Evolutionary conservation across 1,139 yeast species (phyloP).

Genomic region (Sugiyamaella neomexicana): DNA sequence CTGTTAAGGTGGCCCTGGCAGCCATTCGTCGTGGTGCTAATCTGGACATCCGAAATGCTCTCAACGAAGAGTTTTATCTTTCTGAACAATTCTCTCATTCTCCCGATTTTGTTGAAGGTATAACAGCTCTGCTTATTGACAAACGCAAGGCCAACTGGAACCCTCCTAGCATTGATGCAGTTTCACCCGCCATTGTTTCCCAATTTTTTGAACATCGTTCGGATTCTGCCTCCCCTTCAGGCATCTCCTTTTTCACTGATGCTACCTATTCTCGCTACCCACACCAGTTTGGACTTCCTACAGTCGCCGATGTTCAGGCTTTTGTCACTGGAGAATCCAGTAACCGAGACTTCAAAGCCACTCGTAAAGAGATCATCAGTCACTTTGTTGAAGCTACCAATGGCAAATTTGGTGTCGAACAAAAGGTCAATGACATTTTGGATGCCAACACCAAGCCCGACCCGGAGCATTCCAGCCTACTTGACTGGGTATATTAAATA

Average conservation of each 20-base stretch:
- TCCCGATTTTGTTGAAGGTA: conserved; percentile 73
- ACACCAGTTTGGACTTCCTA: conserved; percentile 76
- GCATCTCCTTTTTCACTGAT: conserved; percentile 45
- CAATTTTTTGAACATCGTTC: conserved; percentile 32
- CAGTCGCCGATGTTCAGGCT: conserved; percentile 55
- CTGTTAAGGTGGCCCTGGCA: conserved; percentile 71
- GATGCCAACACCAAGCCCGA: conserved; percentile 62
- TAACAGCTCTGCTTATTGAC: conserved; percentile 65
- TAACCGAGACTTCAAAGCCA: conserved; percentile 63
- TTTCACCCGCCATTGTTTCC: conserved; percentile 34
- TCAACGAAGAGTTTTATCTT: conserved; percentile 70
- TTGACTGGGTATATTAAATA: conserved; percentile 57
- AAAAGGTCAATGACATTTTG: conserved; percentile 56
- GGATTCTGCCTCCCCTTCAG: conserved; percentile 30
- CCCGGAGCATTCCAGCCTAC: conserved; percentile 55
- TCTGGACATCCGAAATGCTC: conserved; percentile 62
- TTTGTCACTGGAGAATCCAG: conserved; percentile 69
- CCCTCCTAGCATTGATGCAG: conserved; percentile 41
- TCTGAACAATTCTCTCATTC: conserved; percentile 75
- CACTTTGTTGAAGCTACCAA: conserved; percentile 56
- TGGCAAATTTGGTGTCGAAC: conserved; percentile 63
- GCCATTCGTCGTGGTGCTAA: conserved; percentile 63
- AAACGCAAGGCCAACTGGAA: conserved; percentile 63
- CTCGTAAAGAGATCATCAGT: conserved; percentile 61
- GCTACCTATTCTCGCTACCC: conserved; percentile 65